A percentile compares a stretch with the other conserved stretches of the same genome.
These are phyloP conservation scores for Effrenium voratum DNA, from an alignment of 73 alveolate genomes.

Conservation along the genomic window DNA sequence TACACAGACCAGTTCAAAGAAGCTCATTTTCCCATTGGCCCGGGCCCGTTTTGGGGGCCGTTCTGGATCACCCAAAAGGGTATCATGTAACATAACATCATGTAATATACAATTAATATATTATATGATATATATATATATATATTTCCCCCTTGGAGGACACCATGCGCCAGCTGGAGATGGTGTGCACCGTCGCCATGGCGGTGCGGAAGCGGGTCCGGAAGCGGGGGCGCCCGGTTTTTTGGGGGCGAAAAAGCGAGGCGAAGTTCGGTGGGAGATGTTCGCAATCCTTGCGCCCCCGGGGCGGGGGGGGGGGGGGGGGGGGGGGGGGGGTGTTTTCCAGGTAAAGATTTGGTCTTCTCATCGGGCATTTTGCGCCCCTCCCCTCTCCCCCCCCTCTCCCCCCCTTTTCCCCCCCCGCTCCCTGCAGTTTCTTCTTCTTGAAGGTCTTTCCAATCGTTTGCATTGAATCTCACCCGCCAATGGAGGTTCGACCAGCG, in stretches of 20 bases:
- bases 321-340: not conserved
- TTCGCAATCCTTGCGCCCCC: not conserved
- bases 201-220: slow-evolving; percentile 72
- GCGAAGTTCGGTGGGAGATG: too few species aligned
- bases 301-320: not conserved
- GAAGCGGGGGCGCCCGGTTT: not conserved
- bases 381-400: not conserved
- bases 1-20: too few species aligned
- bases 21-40: too few species aligned
- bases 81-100: too few species aligned
- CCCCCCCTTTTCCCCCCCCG: not conserved
- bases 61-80: too few species aligned
- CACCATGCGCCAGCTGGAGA: slow-evolving; percentile 88
- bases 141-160: slow-evolving; percentile 16
- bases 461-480: too few species aligned
- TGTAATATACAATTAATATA: too few species aligned
- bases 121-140: too few species aligned
- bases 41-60: too few species aligned
- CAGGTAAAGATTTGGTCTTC: not conserved
- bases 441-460: too few species aligned
- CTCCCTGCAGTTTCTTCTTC: too few species aligned
- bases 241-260: not conserved
- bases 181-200: slow-evolving; percentile 75
- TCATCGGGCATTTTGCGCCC: not conserved
- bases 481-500: too few species aligned